A percentile compares a stretch with the other conserved stretches of the same genome.
These are phyloP conservation scores for Uncinocarpus reesii DNA, from an alignment of 2,329 filamentous ascomycete species.

Conservation along the genomic window DNA sequence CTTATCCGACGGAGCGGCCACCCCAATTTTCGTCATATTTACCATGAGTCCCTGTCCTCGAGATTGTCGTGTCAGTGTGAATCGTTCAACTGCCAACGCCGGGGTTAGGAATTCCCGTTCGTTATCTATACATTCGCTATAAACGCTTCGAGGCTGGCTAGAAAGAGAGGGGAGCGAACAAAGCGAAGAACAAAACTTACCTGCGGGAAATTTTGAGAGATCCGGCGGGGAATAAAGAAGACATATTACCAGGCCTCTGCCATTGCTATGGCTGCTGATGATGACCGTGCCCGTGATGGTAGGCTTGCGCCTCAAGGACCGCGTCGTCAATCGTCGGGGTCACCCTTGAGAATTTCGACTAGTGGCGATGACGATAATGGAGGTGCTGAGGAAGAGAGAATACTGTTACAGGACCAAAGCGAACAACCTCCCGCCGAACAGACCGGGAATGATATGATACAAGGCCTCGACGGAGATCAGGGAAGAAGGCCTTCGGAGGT, in stretches of 20 bases:
- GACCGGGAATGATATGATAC: background rate
- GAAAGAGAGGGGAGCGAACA: background rate
- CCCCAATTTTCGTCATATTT: background rate
- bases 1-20: background rate
- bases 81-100: background rate
- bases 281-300: constrained; percentile 5
- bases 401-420: constrained; percentile 31
- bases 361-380: constrained; percentile 15
- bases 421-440: background rate
- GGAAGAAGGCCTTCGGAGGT: constrained; percentile 5
- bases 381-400: constrained; percentile 41
- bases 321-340: constrained; percentile 14
- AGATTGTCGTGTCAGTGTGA: background rate
- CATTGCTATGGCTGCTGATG: constrained; percentile 12
- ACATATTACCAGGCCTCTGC: background rate
- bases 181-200: background rate
- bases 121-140: background rate
- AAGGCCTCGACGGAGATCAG: background rate
- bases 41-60: constrained; percentile 7
- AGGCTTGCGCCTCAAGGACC: constrained; percentile 10
- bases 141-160: background rate
- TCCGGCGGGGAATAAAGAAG: no score
- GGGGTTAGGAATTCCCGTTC: background rate
- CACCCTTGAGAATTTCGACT: constrained; percentile 14
- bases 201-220: background rate